Evolutionary conservation across 208 protist genomes (phyloP).

Genomic region (Endotrypanum monterogeii): DNA sequence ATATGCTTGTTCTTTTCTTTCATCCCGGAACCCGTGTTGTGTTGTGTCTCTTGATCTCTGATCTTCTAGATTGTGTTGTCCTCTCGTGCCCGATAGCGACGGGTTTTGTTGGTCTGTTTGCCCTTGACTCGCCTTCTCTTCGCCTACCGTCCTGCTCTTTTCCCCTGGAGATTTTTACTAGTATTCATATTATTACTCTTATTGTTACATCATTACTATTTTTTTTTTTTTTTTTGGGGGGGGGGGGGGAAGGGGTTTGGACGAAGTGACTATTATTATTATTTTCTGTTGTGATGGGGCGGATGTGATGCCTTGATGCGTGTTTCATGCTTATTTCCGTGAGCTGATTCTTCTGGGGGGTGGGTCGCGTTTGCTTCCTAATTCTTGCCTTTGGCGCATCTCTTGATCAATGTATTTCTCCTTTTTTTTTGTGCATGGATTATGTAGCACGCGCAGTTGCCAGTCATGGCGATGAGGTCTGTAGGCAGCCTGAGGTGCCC

Average conservation of each 20-base stretch:
- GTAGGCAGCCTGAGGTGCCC: neutral
- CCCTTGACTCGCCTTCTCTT: neutral
- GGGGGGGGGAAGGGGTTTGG: too few relatives aligned
- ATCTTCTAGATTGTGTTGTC: conserved; percentile 5
- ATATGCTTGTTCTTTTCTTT: neutral
- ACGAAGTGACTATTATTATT: neutral
- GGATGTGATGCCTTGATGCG: conserved; percentile 1
- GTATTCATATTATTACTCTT: too few relatives aligned
- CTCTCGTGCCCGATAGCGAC: neutral
- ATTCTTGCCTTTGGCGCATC: neutral
- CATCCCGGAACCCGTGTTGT: neutral
- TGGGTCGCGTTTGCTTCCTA: neutral
- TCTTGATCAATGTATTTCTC: neutral
- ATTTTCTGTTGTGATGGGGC: neutral
- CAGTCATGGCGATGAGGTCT: neutral
- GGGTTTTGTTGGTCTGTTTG: neutral
- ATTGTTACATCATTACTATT: too few relatives aligned
- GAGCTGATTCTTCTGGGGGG: neutral
- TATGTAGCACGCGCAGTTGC: neutral
- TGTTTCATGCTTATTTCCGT: neutral
- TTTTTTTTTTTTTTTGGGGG: too few relatives aligned
- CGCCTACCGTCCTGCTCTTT: neutral
- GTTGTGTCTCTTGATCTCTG: neutral
- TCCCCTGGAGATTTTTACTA: neutral
- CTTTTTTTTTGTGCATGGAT: neutral